Conservation (phyloP, 2,329 filamentous ascomycete species). For the Fusarium lyarnte region DNA sequence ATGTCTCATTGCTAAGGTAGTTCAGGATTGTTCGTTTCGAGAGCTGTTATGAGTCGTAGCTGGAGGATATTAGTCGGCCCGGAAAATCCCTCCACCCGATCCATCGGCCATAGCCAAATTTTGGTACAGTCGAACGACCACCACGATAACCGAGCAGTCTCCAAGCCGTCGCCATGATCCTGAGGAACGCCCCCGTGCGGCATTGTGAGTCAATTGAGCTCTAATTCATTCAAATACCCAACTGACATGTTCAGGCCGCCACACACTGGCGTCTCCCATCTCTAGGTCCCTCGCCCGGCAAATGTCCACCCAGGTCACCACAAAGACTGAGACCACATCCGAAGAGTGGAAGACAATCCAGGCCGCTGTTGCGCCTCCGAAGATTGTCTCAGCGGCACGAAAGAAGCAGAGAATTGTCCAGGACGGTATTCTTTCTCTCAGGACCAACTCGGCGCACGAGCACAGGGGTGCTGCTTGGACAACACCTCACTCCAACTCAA, state of each 20-base stretch:
- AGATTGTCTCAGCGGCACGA: slow-evolving; percentile 38
- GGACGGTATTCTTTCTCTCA: slow-evolving; percentile 48
- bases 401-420: slow-evolving; percentile 50
- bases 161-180: slow-evolving; percentile 59
- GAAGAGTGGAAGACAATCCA: slow-evolving; percentile 40
- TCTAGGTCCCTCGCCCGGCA: slow-evolving; percentile 48
- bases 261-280: slow-evolving; percentile 59
- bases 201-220: slow-evolving; percentile 56
- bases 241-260: slow-evolving; percentile 57
- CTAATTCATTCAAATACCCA: background rate
- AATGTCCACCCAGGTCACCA: slow-evolving; percentile 44
- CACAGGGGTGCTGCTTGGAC: slow-evolving; percentile 49
- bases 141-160: slow-evolving; percentile 28
- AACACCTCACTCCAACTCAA: slow-evolving; percentile 43
- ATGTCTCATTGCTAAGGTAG: background rate
- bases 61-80: slow-evolving; percentile 20
- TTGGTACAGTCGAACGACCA: slow-evolving; percentile 41
- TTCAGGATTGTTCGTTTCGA: background rate
- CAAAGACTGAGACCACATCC: slow-evolving; percentile 24
- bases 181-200: slow-evolving; percentile 64
- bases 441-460: slow-evolving; percentile 48
- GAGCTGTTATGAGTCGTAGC: background rate
- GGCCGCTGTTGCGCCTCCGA: slow-evolving; percentile 32
- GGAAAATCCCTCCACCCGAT: slow-evolving; percentile 40
- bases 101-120: slow-evolving; percentile 41